Percentiles rank a stretch among this genome's conserved stretches.
Evolutionary conservation across 2,329 filamentous ascomycete species (phyloP).

Genomic region (Colletotrichum plurivorum): DNA sequence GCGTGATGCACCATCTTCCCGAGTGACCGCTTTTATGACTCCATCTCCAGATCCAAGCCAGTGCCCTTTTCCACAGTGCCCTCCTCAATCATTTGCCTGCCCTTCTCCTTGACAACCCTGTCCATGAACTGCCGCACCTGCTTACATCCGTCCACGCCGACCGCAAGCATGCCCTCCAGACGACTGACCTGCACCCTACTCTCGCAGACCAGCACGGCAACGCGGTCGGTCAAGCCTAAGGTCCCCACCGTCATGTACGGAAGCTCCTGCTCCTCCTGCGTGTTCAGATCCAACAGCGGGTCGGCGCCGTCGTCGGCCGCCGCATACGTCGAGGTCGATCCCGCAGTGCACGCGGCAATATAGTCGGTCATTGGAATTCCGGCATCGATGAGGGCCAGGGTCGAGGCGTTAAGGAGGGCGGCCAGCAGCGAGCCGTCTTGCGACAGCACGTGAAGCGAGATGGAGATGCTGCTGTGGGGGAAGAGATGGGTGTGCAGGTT

Average conservation of each 20-base stretch:
- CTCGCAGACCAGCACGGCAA: slow-evolving; percentile 88
- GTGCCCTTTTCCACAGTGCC: slow-evolving; percentile 65
- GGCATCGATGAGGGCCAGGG: slow-evolving; percentile 92
- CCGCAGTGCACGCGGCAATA: slow-evolving; percentile 88
- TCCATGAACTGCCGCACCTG: slow-evolving; percentile 88
- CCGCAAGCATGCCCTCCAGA: slow-evolving; percentile 92
- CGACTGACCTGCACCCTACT: slow-evolving; percentile 86
- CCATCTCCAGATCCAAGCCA: slow-evolving; percentile 66
- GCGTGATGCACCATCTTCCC: slow-evolving; percentile 36
- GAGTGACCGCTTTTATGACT: slow-evolving; percentile 47
- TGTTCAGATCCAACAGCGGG: slow-evolving; percentile 84
- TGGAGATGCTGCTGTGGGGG: slow-evolving; percentile 86
- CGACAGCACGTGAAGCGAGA: slow-evolving; percentile 88
- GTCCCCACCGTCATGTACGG: slow-evolving; percentile 91
- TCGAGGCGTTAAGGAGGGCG: slow-evolving; percentile 90
- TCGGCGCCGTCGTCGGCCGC: slow-evolving; percentile 79
- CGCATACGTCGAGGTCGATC: slow-evolving; percentile 78
- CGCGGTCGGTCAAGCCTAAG: slow-evolving; percentile 79
- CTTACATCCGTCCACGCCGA: slow-evolving; percentile 92
- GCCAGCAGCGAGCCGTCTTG: slow-evolving; percentile 93
- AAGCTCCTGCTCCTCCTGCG: slow-evolving; percentile 86
- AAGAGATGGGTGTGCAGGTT: slow-evolving; percentile 90
- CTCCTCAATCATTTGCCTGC: slow-evolving; percentile 73
- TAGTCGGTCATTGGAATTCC: slow-evolving; percentile 97
- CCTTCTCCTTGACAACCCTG: slow-evolving; percentile 80